These are phyloP conservation scores for Medicago ruthenica DNA, from an alignment of 306 rosid genomes.

Conservation along the genomic window DNA sequence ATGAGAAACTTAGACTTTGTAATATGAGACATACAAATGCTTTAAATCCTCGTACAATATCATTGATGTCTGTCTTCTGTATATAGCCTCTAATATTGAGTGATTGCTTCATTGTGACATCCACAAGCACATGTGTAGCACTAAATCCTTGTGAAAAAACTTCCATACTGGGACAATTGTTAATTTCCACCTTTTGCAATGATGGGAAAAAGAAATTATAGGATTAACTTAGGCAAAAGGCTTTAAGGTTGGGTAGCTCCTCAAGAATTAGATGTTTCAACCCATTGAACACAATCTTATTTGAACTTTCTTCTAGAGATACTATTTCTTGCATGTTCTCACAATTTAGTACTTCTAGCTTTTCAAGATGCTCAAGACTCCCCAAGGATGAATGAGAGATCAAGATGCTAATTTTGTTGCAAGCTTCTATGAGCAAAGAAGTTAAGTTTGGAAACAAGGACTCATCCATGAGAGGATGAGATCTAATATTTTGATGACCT, in stretches of 20 bases:
- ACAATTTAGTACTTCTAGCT: not conserved
- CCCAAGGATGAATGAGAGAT: not conserved
- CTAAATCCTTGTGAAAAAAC: not conserved
- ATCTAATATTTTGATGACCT: not conserved
- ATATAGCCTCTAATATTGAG: not conserved
- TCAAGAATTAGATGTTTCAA: not conserved
- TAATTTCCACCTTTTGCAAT: not conserved
- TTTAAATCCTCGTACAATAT: not conserved
- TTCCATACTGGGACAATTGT: not conserved
- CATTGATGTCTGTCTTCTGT: not conserved
- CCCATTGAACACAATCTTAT: not conserved
- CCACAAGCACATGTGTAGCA: not conserved
- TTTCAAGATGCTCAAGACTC: slow-evolving; percentile 12
- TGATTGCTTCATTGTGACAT: not conserved
- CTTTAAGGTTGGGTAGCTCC: not conserved
- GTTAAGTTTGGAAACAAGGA: not conserved
- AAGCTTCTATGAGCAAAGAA: not conserved
- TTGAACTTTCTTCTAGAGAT: not conserved
- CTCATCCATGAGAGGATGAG: not conserved
- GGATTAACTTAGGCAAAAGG: slow-evolving; percentile 3
- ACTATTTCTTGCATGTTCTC: not conserved
- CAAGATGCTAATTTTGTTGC: not conserved
- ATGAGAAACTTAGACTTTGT: no score
- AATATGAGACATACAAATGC: not conserved
- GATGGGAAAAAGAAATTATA: not conserved